Evolutionary conservation across 2,329 filamentous ascomycete genomes (phyloP).

Genomic region (Geosmithia morbida): DNA sequence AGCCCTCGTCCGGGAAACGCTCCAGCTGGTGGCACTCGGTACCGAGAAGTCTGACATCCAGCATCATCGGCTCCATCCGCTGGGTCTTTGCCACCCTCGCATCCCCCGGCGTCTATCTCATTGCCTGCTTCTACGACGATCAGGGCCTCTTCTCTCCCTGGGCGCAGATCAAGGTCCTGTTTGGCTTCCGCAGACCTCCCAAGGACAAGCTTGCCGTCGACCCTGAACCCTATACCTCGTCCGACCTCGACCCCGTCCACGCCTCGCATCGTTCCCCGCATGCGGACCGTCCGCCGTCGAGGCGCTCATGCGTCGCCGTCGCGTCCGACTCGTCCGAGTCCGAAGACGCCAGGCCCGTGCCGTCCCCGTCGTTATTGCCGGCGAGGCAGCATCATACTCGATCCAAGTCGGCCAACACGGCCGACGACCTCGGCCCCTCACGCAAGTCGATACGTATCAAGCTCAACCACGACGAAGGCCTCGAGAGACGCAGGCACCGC

Average conservation of each 20-base stretch:
- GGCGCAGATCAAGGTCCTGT: slow-evolving; percentile 53
- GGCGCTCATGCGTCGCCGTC: neutral
- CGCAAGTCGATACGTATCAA: slow-evolving; percentile 84
- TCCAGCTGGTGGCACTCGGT: slow-evolving; percentile 38
- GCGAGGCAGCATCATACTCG: slow-evolving; percentile 31
- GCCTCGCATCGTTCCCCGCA: slow-evolving; percentile 1
- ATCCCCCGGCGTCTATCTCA: slow-evolving; percentile 67
- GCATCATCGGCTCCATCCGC: slow-evolving; percentile 61
- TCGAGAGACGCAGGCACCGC: slow-evolving; percentile 58
- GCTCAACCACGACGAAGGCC: slow-evolving; percentile 64
- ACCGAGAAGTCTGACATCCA: slow-evolving; percentile 55
- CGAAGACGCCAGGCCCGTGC: slow-evolving; percentile 24
- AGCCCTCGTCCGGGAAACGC: slow-evolving; percentile 14
- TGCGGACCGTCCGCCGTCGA: slow-evolving; percentile 4
- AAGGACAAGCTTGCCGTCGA: slow-evolving; percentile 26
- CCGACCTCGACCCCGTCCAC: slow-evolving; percentile 5
- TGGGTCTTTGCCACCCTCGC: slow-evolving; percentile 68
- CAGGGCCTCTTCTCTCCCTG: slow-evolving; percentile 68
- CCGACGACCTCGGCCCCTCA: slow-evolving; percentile 49
- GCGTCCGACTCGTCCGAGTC: slow-evolving; percentile 53
- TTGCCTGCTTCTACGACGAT: slow-evolving; percentile 72
- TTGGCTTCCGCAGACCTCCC: slow-evolving; percentile 27
- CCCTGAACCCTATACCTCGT: neutral
- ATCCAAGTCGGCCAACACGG: slow-evolving; percentile 43
- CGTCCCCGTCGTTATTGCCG: too few species aligned